phyloP scores from a whole-genome alignment of 352 stramenopile genomes.

The Albugo candida region DNA sequence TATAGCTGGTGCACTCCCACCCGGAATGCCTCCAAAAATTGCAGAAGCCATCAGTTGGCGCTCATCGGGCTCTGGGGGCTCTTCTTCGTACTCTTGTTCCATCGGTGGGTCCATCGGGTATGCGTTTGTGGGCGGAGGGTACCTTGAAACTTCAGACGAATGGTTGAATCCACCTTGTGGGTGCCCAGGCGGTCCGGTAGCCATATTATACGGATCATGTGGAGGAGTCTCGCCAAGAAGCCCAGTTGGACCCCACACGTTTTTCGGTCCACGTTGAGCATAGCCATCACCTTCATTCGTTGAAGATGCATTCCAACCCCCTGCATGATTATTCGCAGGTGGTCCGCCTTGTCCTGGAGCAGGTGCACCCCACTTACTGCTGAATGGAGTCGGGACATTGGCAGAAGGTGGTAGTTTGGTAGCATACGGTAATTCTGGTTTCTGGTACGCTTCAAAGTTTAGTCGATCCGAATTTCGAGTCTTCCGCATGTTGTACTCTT shows the following conservation, averaged over 20 bases:
- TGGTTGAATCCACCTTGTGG: conserved; percentile 9
- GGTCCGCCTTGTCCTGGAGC: conserved; percentile 7
- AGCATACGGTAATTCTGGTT: conserved; percentile 75
- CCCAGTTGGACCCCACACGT: conserved; percentile 69
- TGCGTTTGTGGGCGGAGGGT: conserved; percentile 3
- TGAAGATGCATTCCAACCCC: conserved; percentile 15
- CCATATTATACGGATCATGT: conserved; percentile 15
- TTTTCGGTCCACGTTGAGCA: conserved; percentile 46
- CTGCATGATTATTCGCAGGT: conserved; percentile 10
- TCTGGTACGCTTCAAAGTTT: conserved; percentile 81
- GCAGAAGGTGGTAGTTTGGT: conserved; percentile 36
- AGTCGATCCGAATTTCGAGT: conserved; percentile 34
- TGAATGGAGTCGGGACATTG: conserved; percentile 24
- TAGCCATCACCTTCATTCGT: conserved; percentile 19
- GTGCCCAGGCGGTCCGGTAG: conserved; percentile 1
- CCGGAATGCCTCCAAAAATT: conserved; percentile 91
- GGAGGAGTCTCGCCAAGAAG: conserved; percentile 19
- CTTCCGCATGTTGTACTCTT: conserved; percentile 53
- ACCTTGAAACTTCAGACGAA: conserved; percentile 6
- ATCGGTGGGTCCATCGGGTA: conserved; percentile 13
- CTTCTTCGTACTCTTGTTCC: conserved; percentile 26
- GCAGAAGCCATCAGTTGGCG: conserved; percentile 83
- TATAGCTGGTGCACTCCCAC: conserved; percentile 25
- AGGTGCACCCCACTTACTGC: conserved; percentile 40
- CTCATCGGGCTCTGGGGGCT: conserved; percentile 42